Evolutionary conservation across 108 stramenopile species (phyloP).

Genomic region (Parietichytrium sp.): DNA sequence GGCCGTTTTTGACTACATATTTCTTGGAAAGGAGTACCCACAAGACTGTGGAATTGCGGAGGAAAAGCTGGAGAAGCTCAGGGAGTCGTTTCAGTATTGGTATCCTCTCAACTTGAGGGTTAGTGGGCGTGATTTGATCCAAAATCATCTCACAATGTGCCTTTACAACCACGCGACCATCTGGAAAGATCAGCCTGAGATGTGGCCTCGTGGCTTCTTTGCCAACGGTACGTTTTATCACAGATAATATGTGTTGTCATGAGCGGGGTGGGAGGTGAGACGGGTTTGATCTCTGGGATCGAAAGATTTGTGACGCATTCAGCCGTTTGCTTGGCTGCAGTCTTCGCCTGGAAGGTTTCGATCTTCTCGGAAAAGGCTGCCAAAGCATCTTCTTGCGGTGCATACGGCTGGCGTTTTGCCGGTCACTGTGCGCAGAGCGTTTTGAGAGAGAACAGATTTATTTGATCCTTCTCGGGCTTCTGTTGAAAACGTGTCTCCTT

Average conservation of each 20-base stretch:
- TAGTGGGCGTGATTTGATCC: conserved; percentile 92
- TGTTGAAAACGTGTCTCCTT: too few relatives aligned
- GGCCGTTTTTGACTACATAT: conserved; percentile 91
- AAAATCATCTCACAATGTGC: conserved; percentile 97
- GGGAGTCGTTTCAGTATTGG: conserved; percentile 85
- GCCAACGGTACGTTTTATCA: conserved; percentile 68
- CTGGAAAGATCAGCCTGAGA: conserved; percentile 74
- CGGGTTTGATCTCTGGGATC: too few relatives aligned
- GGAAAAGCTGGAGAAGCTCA: conserved; percentile 75
- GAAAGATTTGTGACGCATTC: too few relatives aligned
- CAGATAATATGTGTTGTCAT: conserved; percentile 37
- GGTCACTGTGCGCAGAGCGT: too few relatives aligned
- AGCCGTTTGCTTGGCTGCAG: too few relatives aligned
- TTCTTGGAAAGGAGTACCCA: conserved; percentile 73
- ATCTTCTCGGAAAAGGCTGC: too few relatives aligned
- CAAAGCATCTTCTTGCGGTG: too few relatives aligned
- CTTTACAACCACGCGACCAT: conserved; percentile 96
- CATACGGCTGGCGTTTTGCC: too few relatives aligned
- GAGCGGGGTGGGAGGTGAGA: too few relatives aligned
- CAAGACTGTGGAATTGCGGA: conserved; percentile 67
- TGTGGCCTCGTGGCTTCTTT: conserved; percentile 85
- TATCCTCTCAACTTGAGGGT: conserved; percentile 97
- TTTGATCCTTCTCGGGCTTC: too few relatives aligned
- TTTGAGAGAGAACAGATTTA: too few relatives aligned
- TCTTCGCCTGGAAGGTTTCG: too few relatives aligned